These are phyloP conservation scores for Simmondsia chinensis DNA, from an alignment of 148 eudicot species.

Conservation along the genomic window DNA sequence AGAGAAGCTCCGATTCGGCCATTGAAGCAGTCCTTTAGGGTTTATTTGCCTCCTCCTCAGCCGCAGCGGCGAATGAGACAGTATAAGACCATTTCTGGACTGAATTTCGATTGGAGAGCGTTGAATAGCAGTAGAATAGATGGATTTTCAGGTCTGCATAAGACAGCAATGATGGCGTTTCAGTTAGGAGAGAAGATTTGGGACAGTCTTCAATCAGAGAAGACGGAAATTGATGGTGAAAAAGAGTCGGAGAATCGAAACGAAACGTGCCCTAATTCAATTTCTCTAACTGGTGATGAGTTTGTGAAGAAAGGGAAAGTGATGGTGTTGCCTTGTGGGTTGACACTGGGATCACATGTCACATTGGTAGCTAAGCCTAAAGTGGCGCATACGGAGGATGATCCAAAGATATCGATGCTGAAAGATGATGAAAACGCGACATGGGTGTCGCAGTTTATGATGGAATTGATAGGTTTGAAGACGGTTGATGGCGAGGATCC, in stretches of 20 bases:
- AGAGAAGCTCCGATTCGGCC: constrained; percentile 49
- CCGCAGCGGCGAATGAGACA: constrained; percentile 22
- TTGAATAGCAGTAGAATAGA: constrained; percentile 20
- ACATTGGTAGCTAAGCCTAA: constrained; percentile 73
- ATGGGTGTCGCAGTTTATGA: constrained; percentile 84
- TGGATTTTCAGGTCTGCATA: constrained; percentile 42
- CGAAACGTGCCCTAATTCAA: constrained; percentile 51
- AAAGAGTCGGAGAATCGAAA: constrained; percentile 11
- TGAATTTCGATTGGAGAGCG: constrained; percentile 29
- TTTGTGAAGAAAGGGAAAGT: constrained; percentile 36
- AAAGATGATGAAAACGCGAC: constrained; percentile 56
- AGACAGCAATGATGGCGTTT: constrained; percentile 51
- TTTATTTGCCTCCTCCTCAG: constrained; percentile 13
- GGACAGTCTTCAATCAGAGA: constrained; percentile 41
- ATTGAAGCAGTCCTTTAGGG: constrained; percentile 15
- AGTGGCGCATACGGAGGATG: constrained; percentile 55
- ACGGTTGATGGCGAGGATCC: constrained; percentile 97
- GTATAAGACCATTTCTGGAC: constrained; percentile 27
- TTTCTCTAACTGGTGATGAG: constrained; percentile 32
- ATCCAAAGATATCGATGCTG: constrained; percentile 71
- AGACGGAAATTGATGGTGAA: neutral
- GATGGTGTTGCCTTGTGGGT: constrained; percentile 79
- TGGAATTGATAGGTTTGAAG: constrained; percentile 91
- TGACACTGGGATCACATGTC: constrained; percentile 80
- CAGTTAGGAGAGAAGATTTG: constrained; percentile 53